Conservation (phyloP, 192 early-diverging fungal species). For the Ramicandelaber brevisporus region DNA sequence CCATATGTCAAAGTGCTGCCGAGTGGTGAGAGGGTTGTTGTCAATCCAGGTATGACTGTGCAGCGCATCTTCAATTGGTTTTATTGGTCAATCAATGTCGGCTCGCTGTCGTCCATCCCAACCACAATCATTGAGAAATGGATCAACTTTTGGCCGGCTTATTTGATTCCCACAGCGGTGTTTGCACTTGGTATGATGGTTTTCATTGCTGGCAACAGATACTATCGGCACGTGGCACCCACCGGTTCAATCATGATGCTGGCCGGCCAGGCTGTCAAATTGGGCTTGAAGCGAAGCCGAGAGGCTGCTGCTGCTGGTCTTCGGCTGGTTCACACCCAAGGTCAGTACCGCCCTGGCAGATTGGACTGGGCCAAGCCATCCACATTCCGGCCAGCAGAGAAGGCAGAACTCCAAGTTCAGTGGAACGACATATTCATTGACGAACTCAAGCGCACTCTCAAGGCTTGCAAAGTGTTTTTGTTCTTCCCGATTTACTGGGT, state of each 20-base stretch:
- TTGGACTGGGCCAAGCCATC: constrained; percentile 37
- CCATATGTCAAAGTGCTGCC: constrained; percentile 28
- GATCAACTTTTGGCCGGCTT: constrained; percentile 27
- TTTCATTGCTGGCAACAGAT: constrained; percentile 20
- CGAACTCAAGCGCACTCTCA: constrained; percentile 26
- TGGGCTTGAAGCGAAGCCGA: constrained; percentile 11
- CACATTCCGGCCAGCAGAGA: constrained; percentile 5
- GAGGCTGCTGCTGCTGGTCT: constrained; percentile 6
- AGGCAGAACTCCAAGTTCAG: constrained; percentile 4
- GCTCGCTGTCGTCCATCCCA: constrained; percentile 25
- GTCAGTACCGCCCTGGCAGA: constrained; percentile 14
- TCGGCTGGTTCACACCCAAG: constrained; percentile 7
- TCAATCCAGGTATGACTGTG: constrained; percentile 37
- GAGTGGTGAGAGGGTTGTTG: constrained; percentile 27
- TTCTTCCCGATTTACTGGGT: constrained; percentile 56
- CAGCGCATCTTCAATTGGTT: constrained; percentile 69
- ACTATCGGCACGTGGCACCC: constrained; percentile 23
- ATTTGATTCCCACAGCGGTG: constrained; percentile 26
- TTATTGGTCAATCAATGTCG: constrained; percentile 45
- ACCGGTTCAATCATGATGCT: constrained; percentile 23
- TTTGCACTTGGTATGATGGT: constrained; percentile 23
- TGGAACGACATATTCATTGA: constrained; percentile 54
- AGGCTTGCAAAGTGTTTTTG: constrained; percentile 38
- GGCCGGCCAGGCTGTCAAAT: constrained; percentile 11
- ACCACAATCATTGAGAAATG: constrained; percentile 25